Evolutionary conservation across 169 alveolate species (phyloP), one percentile per base, ranked within the genome.

Genomic region (Sarcocystis neurona): DNA sequence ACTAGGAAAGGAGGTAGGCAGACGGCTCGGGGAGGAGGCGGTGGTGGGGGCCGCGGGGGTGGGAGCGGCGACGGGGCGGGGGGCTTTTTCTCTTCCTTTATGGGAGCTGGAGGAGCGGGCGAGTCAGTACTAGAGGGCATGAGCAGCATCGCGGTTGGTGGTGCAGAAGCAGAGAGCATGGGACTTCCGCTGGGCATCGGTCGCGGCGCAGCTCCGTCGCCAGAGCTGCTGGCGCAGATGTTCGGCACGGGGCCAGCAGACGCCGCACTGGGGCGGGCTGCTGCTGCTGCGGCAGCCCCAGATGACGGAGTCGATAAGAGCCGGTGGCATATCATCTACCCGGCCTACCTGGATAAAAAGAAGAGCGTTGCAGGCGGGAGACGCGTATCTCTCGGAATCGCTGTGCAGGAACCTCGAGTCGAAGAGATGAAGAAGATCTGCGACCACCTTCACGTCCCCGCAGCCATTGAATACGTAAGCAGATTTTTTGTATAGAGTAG

Each of bases 201-300:
- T n/a, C n/a, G n/a, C n/a, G n/a, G n/a, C n/a, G 72, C n/a, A 3
- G 87, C 78, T 23, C 15, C 56, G 56, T 23, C 46, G 6, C 87
- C 87, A 46, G 87, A 79, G 77, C 87, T 79, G 18, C 77, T 79
- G 0, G 74, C 87, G 0, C 87, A 79, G 56, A 79, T 79, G 87
- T 37, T 79, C 43, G 87, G 87, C 43, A 23, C 75, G 0, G 87
- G 74, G 18, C 27, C 37, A 5, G 37, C 74, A 18, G 50, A 15
- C 27, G 87, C 78, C 50, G n/a, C 37, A 0, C 47, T 44, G n/a
- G 56, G 53, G 8, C 50, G 77, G 27, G 30, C 77, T 5, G 74
- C 30, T 2, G 34, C n/a, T 2, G 34, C 20, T 2, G 78, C 30
- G 0, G 34, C 1, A 30, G 77, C n/a, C 12, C 60, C 18, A 0